Evolutionary conservation across 108 stramenopile genomes (phyloP).

Genomic region (Nitzschia palea): DNA sequence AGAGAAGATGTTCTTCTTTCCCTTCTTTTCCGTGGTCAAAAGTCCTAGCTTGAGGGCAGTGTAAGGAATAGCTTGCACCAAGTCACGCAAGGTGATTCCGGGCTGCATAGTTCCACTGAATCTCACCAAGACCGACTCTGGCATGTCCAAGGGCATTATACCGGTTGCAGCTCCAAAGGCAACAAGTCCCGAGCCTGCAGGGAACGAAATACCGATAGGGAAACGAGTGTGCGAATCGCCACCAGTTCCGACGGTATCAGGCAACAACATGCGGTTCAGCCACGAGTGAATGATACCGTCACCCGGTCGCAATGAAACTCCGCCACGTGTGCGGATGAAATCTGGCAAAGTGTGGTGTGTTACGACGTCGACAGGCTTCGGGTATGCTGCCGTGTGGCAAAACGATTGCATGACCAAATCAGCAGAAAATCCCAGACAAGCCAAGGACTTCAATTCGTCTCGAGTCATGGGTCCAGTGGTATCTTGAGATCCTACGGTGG

Average conservation of each 20-base stretch:
- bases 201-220: conserved; percentile 96
- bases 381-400: conserved; percentile 97
- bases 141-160: conserved; percentile 96
- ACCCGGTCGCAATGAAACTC: conserved; percentile 92
- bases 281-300: conserved; percentile 98
- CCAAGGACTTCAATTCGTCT: conserved; percentile 90
- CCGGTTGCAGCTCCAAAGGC: conserved; percentile 96
- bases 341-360: conserved; percentile 96
- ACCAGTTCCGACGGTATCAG: conserved; percentile 96
- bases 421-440: conserved; percentile 93
- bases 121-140: conserved; percentile 90
- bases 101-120: conserved; percentile 94
- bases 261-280: conserved; percentile 96
- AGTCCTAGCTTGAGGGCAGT: conserved; percentile 90
- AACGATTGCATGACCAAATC: conserved; percentile 97
- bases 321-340: conserved; percentile 94
- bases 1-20: conserved; percentile 95
- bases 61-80: conserved; percentile 96
- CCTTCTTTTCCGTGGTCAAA: conserved; percentile 93
- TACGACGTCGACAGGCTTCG: conserved; percentile 96
- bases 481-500: conserved; percentile 95
- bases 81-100: conserved; percentile 93
- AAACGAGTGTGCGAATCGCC: conserved; percentile 97
- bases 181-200: conserved; percentile 92
- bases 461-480: conserved; percentile 98